Conservation (phyloP, 768 basidiomycete species). For the Pulveroboletus sp. region DNA sequence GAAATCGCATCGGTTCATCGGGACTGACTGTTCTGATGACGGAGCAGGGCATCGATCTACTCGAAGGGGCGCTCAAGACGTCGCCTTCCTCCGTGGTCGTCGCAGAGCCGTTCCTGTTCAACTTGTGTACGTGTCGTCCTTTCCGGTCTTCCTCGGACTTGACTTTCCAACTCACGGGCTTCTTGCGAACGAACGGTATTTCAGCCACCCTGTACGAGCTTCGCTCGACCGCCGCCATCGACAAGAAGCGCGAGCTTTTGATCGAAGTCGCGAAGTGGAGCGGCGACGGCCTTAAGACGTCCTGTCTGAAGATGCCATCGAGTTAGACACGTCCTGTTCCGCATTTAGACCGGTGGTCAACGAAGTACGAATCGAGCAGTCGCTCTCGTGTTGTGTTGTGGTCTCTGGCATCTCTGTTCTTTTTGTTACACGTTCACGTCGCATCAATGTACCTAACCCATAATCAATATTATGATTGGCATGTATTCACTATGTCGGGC, state of each 20-base stretch:
- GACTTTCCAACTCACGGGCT: not conserved
- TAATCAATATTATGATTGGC: no score
- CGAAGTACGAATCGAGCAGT: no score
- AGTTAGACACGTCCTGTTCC: constrained; percentile 31
- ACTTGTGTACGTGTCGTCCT: constrained; percentile 55
- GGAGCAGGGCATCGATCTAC: constrained; percentile 59
- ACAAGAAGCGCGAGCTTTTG: constrained; percentile 72
- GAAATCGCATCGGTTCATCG: no score
- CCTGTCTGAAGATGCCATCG: constrained; percentile 75
- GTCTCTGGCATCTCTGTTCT: no score
- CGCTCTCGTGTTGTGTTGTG: no score
- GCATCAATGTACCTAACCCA: no score
- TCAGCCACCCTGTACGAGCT: constrained; percentile 83
- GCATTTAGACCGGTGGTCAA: no score
- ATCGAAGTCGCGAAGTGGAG: constrained; percentile 82
- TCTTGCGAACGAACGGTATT: no score
- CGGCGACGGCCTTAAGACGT: constrained; percentile 74
- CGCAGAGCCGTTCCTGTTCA: constrained; percentile 82
- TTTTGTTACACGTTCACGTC: not conserved
- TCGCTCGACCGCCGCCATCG: constrained; percentile 63
- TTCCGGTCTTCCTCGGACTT: not conserved
- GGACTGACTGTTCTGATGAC: not conserved
- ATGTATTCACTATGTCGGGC: not conserved
- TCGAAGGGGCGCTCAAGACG: constrained; percentile 57
- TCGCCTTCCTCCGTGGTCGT: constrained; percentile 71